Evolutionary conservation across 306 rosid genomes (phyloP), one percentile per base, ranked within the genome.

Genomic region (Vigna unguiculata): DNA sequence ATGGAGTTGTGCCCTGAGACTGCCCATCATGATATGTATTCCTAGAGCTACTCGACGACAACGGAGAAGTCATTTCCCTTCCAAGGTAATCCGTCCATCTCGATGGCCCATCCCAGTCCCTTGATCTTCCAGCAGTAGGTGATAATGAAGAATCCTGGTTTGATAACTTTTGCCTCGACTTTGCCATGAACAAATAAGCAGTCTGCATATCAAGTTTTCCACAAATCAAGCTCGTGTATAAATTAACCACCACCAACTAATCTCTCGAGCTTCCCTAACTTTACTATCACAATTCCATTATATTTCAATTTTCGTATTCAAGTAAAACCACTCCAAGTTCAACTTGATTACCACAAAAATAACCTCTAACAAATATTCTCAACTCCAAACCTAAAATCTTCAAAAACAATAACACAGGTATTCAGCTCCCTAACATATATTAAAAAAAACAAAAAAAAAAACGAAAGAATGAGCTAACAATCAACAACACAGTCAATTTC

Each of bases 81-180:
- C 97, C 97, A 78, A 95, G 86, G 80, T 95, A 95, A 60, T 92
- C 99, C 9, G 90, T 86, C 99, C 99, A 95, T 86, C 99, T 90
- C 36, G 92, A 87, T 5, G 95, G 93, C 13, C 92, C 99, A 45
- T 93, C 95, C 90, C 84, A 86, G 24, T 90, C 98, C 84, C 91
- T 89, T 25, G 96, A 83, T 84, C 96, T 90, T 72, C 46, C 83
- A 45, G 90, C 78, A 71, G 91, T 85, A 14, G 97, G 96, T 9
- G 97, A 94, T 85, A 83, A n/a, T 4, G 91, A 91, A 5, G 89
- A 88, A 85, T 94, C 97, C 68, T 88, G 98, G 75, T 87, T 85
- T 40, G 88, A 80, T 65, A 81, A 85, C 5, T 75, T 84, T 57
- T 85, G 86, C 72, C 92, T 86, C 6, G 97, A 84, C 84, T 71